Base-by-base conservation (phyloP, 2,329 filamentous ascomycete genomes). In the Scleromitrula shiraiana region DNA sequence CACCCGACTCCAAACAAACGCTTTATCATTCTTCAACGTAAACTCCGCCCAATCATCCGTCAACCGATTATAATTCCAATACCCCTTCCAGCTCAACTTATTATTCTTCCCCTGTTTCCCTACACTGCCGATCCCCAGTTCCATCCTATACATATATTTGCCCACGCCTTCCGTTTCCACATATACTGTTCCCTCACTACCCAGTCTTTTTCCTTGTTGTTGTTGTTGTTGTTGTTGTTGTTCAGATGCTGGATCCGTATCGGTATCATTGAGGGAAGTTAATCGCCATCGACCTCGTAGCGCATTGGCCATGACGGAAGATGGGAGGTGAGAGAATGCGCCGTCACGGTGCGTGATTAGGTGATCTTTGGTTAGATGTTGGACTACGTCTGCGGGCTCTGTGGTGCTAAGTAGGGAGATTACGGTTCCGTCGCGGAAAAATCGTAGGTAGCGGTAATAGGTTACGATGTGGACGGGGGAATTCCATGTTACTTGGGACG, bases 371-470 rank as follows among this genome's bases (percentile, higher is more conserved):
- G 80, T 88, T 17, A 98, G 74, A 59, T 91, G 77, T 48, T 89
- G 87, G 0, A 98, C 88, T 10, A 97, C 86, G 15, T 94, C 87
- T n/a, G 76, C 68, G 1, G 93, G 93, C 62, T 95, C 88, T 5
- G 77, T 69, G 0, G 87, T 94, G 0, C 85, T 88, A 29, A 94
- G 75, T 2, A 98, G 75, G 46, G 82, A 88, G 50, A 97, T 82
- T 54, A 77, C 80, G 1, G 85, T 84, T 23, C 93, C 93, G 65
- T 97, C 88, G 20, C 89, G 85, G 70, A 93, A 93, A 70, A 98
- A 93, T 45, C 93, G 86, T 3, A 98, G 77, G 68, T 97, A 98
- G 50, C 93, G 88, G 70, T 95, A 98, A 69, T 97, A 98, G 0
- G 93, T 98, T 41, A 98, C 89, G 50, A 97, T 94, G 64, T 95